Evolutionary conservation across 2,329 filamentous ascomycete genomes (phyloP), one percentile per base, ranked within the genome.

Genomic region (Magnaporthiopsis poae): DNA sequence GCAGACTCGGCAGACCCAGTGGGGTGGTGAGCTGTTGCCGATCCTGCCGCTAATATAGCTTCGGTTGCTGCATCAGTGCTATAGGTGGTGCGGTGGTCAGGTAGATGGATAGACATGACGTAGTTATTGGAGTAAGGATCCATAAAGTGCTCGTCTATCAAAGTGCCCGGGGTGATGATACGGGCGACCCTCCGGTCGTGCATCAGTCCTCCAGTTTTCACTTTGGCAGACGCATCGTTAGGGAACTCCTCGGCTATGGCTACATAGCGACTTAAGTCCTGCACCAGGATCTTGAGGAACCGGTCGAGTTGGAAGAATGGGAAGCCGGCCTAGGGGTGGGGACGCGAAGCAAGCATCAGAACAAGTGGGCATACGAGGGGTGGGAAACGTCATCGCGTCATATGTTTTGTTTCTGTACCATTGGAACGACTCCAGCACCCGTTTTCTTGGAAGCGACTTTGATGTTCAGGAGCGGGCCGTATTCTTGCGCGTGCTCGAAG

Each of bases 71-170:
- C 39, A 46, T 18, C 39, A 18, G 39, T 46, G 15, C 15, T 46
- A 46, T 46, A 15, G 39, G 39, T 46, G n/a, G 27, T 36, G 73
- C 68, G 52, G 12, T 56, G 39, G 71, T 29, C 64, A 60, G 71
- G 70, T 35, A 90, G 75, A 73, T 96, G 86, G 63, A 98, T 84
- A 56, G 91, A 89, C 75, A 98, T 85, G 46, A 98, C 83, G 75
- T 94, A 99, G 75, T 97, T 98, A 77, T 95, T 97, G 72, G 91
- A 88, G 74, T 90, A 94, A 1, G 92, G 91, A 74, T 98, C 91
- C 82, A 99, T 92, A 76, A 98, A 99, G 72, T 92, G 93, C 78
- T 99, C 95, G 76, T 99, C 95, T 70, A 99, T 96, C 66, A 99
- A 81, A 1, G 95, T 99, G 27, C 95, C 95, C 0, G 95, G 92